A percentile compares a stretch with the other conserved stretches of the same genome.
These are phyloP conservation scores for Solanum hybrid DNA, from an alignment of 305 asterid genomes.

Conservation along the genomic window DNA sequence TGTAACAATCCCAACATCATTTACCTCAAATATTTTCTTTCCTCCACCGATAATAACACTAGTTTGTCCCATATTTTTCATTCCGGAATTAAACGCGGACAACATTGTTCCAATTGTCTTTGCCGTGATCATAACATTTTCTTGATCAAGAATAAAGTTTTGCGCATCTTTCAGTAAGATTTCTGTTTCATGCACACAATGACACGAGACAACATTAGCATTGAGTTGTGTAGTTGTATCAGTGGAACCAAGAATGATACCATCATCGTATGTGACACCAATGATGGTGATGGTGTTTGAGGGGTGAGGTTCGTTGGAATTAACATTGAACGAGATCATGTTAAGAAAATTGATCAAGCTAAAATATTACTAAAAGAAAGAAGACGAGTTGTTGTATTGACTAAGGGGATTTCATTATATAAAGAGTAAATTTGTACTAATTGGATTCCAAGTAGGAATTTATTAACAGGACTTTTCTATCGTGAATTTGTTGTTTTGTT, in stretches of 20 bases:
- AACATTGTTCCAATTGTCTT: background rate
- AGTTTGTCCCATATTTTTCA: background rate
- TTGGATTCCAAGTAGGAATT: background rate
- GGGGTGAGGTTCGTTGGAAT: background rate
- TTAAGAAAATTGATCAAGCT: background rate
- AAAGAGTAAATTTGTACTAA: background rate
- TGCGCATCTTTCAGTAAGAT: background rate
- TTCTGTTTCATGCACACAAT: background rate
- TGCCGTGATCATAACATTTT: background rate
- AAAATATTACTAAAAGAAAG: background rate
- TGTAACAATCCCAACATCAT: background rate
- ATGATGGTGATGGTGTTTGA: background rate
- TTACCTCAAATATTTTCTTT: background rate
- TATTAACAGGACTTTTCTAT: background rate
- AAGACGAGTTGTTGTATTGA: background rate
- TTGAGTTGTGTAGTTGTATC: background rate
- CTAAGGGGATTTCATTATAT: background rate
- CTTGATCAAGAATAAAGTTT: background rate
- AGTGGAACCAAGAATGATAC: background rate
- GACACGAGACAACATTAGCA: background rate
- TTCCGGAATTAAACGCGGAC: background rate
- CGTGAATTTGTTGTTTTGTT: background rate
- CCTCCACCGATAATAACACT: background rate
- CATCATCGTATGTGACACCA: background rate
- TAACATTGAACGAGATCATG: background rate